Percentiles rank a stretch among this genome's conserved stretches.
Evolutionary conservation across 495 filamentous ascomycete genomes (phyloP).

Genomic region (Terfezia claveryi): DNA sequence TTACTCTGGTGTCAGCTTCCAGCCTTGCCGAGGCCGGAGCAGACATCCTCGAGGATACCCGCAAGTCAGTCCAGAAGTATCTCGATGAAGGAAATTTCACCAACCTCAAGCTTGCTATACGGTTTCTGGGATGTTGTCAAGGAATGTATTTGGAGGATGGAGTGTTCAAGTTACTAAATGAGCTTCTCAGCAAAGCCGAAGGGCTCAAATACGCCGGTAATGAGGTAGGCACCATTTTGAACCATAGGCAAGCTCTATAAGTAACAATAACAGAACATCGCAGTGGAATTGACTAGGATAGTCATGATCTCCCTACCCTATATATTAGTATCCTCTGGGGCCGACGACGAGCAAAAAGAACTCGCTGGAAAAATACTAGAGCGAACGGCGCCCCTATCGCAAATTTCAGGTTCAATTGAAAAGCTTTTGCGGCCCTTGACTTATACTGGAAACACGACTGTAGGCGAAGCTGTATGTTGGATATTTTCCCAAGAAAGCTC

Average conservation of each 20-base stretch:
- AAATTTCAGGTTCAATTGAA: not conserved
- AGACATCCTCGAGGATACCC: constrained; percentile 44
- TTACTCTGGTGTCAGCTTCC: constrained; percentile 52
- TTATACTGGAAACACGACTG: not conserved
- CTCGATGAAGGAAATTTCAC: constrained; percentile 59
- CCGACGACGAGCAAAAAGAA: constrained; percentile 31
- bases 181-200: constrained; percentile 36
- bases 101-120: constrained; percentile 70
- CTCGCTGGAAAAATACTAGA: constrained; percentile 60
- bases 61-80: constrained; percentile 37
- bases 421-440: not conserved
- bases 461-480: not conserved
- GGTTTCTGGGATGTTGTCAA: constrained; percentile 69
- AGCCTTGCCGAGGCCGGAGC: constrained; percentile 29
- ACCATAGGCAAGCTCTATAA: no score
- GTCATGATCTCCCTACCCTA: constrained; percentile 87
- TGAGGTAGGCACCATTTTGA: not conserved
- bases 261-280: constrained; percentile 25
- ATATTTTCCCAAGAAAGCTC: no score
- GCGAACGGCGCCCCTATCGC: constrained; percentile 41
- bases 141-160: constrained; percentile 59
- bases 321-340: constrained; percentile 48
- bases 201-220: constrained; percentile 1
- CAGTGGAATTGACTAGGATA: constrained; percentile 85
- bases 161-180: constrained; percentile 62